Percentiles rank a stretch among this genome's conserved stretches.
Evolutionary conservation across 2,329 filamentous ascomycete genomes (phyloP).

Genomic region (Fusarium sarcochroum): DNA sequence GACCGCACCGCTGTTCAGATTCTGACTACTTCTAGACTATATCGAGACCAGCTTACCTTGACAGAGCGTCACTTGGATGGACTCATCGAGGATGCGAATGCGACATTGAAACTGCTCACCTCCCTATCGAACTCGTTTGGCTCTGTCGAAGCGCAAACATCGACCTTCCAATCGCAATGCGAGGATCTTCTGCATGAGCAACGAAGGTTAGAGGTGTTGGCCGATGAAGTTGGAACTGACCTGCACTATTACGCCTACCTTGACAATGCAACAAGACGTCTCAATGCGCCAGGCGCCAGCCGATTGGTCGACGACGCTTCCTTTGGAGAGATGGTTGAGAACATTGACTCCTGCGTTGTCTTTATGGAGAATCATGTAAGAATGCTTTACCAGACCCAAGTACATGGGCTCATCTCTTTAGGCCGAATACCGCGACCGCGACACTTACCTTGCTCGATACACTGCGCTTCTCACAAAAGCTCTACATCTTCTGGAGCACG

Average conservation of each 20-base stretch:
- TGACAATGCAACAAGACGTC: conserved; percentile 87
- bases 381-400: conserved; percentile 1
- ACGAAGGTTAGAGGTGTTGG: conserved; percentile 80
- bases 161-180: conserved; percentile 93
- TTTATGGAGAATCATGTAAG: conserved; percentile 92
- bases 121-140: conserved; percentile 88
- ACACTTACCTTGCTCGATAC: conserved; percentile 90
- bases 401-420: conserved; percentile 52
- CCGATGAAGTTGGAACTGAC: conserved; percentile 88
- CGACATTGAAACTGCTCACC: conserved; percentile 81
- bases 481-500: conserved; percentile 72
- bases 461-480: conserved; percentile 81
- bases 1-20: not conserved
- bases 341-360: conserved; percentile 89
- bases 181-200: conserved; percentile 89
- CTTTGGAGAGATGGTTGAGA: conserved; percentile 89
- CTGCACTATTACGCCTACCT: conserved; percentile 96
- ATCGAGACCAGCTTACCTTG: conserved; percentile 83
- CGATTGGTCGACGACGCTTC: conserved; percentile 86
- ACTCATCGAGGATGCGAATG: conserved; percentile 82
- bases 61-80: conserved; percentile 86
- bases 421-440: conserved; percentile 88
- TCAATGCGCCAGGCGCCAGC: conserved; percentile 92
- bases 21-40: conserved; percentile 68
- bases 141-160: conserved; percentile 89